A percentile compares a stretch with the other conserved stretches of the same genome.
phyloP scores from a whole-genome alignment of 495 filamentous ascomycete species.

The Extremus antarcticus region DNA sequence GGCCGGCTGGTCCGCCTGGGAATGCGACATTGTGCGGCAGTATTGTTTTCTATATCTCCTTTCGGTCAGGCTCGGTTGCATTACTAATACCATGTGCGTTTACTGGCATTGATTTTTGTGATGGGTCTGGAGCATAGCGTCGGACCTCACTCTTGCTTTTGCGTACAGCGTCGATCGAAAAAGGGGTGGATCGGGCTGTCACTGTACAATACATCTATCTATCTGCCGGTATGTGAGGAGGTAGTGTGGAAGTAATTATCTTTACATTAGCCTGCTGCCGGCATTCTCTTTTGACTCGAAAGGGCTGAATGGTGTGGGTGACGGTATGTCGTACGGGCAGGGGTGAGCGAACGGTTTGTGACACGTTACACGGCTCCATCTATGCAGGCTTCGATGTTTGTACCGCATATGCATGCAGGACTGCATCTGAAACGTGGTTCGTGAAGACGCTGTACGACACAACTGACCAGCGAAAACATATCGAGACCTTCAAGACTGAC shows the following conservation, averaged over 20 bases:
- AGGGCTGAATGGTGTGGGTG: neutral
- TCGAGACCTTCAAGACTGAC: no score
- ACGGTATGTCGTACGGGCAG: neutral
- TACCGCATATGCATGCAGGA: no score
- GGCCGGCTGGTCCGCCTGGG: neutral
- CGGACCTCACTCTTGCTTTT: neutral
- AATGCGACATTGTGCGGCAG: neutral
- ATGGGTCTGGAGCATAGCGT: neutral
- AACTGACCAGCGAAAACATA: no score
- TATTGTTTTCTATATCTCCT: neutral
- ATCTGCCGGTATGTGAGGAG: neutral
- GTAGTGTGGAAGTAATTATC: neutral
- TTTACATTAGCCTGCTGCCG: neutral
- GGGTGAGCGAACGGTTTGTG: neutral
- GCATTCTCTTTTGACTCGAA: no score
- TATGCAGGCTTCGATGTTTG: neutral
- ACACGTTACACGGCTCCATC: neutral
- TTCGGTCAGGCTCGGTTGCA: neutral
- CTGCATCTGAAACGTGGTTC: no score
- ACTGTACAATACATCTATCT: neutral
- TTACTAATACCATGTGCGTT: slow-evolving; percentile 15
- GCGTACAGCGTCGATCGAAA: no score
- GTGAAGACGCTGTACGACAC: no score
- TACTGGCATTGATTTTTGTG: slow-evolving; percentile 1
- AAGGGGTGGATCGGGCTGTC: neutral